Evolutionary conservation across 2,329 filamentous ascomycete species (phyloP).

Genomic region (Colletotrichum salicis): DNA sequence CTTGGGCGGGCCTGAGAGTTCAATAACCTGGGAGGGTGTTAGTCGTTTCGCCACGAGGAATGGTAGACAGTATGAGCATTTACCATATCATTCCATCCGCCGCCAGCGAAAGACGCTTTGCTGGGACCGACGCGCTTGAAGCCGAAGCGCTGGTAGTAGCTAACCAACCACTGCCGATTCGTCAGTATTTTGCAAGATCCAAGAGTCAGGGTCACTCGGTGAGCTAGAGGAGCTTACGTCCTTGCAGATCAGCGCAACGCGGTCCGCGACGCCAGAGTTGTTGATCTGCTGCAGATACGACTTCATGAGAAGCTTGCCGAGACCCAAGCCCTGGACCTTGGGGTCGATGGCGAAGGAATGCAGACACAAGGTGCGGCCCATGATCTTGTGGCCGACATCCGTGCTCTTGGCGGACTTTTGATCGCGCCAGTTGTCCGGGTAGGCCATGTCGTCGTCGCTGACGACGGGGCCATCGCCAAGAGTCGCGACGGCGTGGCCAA

Average conservation of each 20-base stretch:
- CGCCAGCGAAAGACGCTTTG: constrained; percentile 77
- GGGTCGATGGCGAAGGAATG: constrained; percentile 86
- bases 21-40: constrained; percentile 38
- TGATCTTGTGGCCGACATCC: constrained; percentile 75
- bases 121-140: constrained; percentile 78
- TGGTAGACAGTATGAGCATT: constrained; percentile 34
- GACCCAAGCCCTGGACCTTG: constrained; percentile 76
- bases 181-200: constrained; percentile 1
- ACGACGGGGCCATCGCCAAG: constrained; percentile 72
- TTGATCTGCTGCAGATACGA: constrained; percentile 82
- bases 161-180: constrained; percentile 67
- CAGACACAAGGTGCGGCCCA: constrained; percentile 79
- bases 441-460: constrained; percentile 80
- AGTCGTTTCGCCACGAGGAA: background rate
- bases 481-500: constrained; percentile 83
- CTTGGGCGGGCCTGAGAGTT: constrained; percentile 38
- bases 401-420: constrained; percentile 45
- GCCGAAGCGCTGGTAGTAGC: constrained; percentile 81
- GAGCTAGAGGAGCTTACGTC: constrained; percentile 58
- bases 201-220: background rate
- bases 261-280: constrained; percentile 74
- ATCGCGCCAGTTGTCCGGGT: constrained; percentile 74
- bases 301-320: constrained; percentile 79
- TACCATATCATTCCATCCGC: constrained; percentile 87
- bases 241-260: constrained; percentile 81